Percentiles rank a stretch among this genome's conserved stretches.
Evolutionary conservation across 73 alveolate genomes (phyloP).

Genomic region (Paramecium biaurelia): DNA sequence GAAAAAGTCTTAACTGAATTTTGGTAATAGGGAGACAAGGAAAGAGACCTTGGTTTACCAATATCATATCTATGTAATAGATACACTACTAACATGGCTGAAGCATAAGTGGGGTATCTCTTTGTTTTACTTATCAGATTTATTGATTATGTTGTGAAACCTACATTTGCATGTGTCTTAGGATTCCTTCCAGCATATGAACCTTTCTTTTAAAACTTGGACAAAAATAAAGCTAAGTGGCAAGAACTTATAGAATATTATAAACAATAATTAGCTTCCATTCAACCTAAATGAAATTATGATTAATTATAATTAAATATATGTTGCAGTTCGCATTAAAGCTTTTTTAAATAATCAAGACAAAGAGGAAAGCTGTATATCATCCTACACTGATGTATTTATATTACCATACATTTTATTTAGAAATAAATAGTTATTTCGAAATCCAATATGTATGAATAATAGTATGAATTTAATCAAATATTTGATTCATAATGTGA

Average conservation of each 20-base stretch:
- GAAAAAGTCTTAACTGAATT: slow-evolving; percentile 72
- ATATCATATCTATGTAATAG: slow-evolving; percentile 87
- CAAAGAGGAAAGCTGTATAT: neutral
- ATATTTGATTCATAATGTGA: neutral
- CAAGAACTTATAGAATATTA: slow-evolving; percentile 38
- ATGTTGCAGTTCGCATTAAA: neutral
- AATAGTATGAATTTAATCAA: neutral
- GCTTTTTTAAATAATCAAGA: neutral
- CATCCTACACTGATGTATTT: neutral
- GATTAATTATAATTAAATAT: slow-evolving; percentile 33
- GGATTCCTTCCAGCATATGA: slow-evolving; percentile 53
- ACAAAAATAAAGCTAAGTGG: slow-evolving; percentile 53
- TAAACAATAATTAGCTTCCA: slow-evolving; percentile 43
- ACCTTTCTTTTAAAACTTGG: slow-evolving; percentile 44
- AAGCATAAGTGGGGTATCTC: slow-evolving; percentile 77
- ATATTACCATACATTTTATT: neutral
- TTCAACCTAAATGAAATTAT: slow-evolving; percentile 47
- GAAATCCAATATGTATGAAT: neutral
- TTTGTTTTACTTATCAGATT: neutral
- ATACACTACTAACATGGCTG: slow-evolving; percentile 82
- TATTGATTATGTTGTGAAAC: slow-evolving; percentile 64
- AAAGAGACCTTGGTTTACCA: slow-evolving; percentile 76
- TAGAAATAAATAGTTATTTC: neutral
- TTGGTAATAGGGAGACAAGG: slow-evolving; percentile 80
- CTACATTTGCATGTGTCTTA: slow-evolving; percentile 14